These are phyloP conservation scores for Mortierella sp. DNA, from an alignment of 371 early-diverging fungal genomes.

Conservation along the genomic window DNA sequence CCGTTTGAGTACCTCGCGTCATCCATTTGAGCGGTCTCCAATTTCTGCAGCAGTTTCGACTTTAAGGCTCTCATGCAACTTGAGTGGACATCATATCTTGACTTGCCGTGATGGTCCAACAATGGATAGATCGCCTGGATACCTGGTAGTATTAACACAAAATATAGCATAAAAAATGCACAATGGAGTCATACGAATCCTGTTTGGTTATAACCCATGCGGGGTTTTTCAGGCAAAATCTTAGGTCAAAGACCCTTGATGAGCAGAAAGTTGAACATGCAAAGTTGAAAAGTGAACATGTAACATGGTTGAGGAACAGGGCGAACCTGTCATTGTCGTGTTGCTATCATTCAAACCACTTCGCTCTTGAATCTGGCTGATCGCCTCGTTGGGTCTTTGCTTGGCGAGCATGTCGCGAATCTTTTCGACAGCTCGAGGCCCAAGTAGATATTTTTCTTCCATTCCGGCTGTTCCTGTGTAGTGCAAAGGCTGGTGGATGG, in stretches of 20 bases:
- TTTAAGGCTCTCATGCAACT: constrained; percentile 69
- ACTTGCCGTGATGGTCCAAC: constrained; percentile 68
- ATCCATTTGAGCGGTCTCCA: constrained; percentile 57
- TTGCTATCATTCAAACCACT: constrained; percentile 47
- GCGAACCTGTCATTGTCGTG: constrained; percentile 15
- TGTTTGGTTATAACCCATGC: constrained; percentile 24
- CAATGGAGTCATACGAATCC: constrained; percentile 37
- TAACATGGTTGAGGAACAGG: too few species aligned
- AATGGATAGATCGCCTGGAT: constrained; percentile 69
- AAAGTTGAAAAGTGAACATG: neutral
- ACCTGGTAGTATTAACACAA: constrained; percentile 56
- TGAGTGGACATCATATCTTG: constrained; percentile 65
- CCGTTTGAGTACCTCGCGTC: constrained; percentile 56
- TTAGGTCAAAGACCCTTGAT: neutral
- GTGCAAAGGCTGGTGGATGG: neutral
- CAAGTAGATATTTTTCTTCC: constrained; percentile 41
- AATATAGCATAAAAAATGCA: constrained; percentile 5
- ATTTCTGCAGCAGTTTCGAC: constrained; percentile 51
- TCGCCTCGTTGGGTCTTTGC: constrained; percentile 36
- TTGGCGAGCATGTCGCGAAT: constrained; percentile 54
- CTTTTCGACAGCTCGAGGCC: constrained; percentile 48
- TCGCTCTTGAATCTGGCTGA: constrained; percentile 40
- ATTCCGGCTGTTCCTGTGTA: constrained; percentile 13
- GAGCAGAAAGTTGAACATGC: constrained; percentile 1
- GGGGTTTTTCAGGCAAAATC: constrained; percentile 13